Base-by-base conservation (phyloP, 176 grass and related monocot genomes). In the Melocanna baccifera region DNA sequence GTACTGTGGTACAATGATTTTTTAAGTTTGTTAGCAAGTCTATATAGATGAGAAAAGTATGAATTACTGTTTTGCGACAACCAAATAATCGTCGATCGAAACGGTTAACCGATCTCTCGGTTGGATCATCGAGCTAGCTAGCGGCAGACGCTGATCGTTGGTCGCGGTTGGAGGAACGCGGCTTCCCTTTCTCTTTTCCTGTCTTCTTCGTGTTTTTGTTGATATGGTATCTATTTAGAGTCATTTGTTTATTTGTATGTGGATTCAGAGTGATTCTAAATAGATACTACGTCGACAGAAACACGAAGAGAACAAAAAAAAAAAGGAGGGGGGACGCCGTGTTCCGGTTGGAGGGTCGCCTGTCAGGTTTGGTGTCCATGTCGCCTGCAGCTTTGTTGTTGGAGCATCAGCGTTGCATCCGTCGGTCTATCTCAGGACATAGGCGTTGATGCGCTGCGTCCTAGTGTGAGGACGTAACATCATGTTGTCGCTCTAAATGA, bases 301-400 rank as follows among this genome's bases (percentile, higher is more conserved):
- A n/a, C n/a, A n/a, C n/a, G n/a, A n/a, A n/a, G n/a, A n/a, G n/a
- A n/a, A n/a, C n/a, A n/a, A n/a, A n/a, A n/a, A n/a, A n/a, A n/a
- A n/a, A n/a, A n/a, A n/a, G n/a, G n/a, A n/a, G n/a, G n/a, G n/a
- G n/a, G n/a, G n/a, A n/a, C n/a, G n/a, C n/a, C n/a, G n/a, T n/a
- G n/a, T n/a, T n/a, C n/a, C n/a, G 34, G 81, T 47, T 72, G 81
- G 81, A 39, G 43, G 13, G 69, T 83, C 57, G 28, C 20, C 19
- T 26, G 69, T 83, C 69, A 50, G 55, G 69, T 39, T 73, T 73
- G 81, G 81, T 73, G 67, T 39, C n/a, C 41, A 43, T 74, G 81
- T 63, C 69, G 41, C 53, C 67, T 39, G 56, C 67, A 6, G 47
- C 12, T 15, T 65, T n/a, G 73, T 65, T n/a, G 83, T 67, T 85